Base-by-base conservation (phyloP, 306 rosid genomes). In the Glycine latifolia region DNA sequence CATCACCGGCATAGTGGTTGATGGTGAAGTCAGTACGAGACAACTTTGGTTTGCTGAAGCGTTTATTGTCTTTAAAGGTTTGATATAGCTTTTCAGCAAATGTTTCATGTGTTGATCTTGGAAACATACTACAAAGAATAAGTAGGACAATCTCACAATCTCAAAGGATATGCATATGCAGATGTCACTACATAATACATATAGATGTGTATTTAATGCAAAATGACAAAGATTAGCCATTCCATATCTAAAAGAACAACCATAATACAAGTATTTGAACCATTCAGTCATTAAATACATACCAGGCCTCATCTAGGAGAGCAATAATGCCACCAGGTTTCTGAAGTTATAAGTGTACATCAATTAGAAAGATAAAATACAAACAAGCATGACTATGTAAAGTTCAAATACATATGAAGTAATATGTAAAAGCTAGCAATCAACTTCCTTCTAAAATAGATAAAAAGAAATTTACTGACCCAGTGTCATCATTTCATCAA, bases 241-340 rank as follows among this genome's bases (percentile, higher is more conserved):
- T 71, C 10, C 47, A 50, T 61, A 69, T 73, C 75, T 70, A 35
- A 49, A 54, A 67, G 20, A 79, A 67, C n/a, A 9, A 48, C 71
- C 59, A 62, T 33, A n/a, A 68, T 62, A 73, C 47, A 58, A 48
- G 60, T 68, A 26, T 75, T 41, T 54, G 35, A 75, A 67, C 15
- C 4, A 67, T 67, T 46, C 35, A 66, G 79, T 67, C 15, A 80
- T 76, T 20, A 10, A 75, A 47, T 60, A 81, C 96, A 39, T 91
- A 95, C 99, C 99, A 95, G 43, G 99, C 99, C 87, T 95, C 99
- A 80, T 95, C 99, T 61, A 95, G 89, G 83, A 95, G 97, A 85
- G 99, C 97, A 79, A 95, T 84, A 85, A 95, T 84, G 35, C 99
- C 99, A 4, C 99, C 98, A 3, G 99, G 99, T 87, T 93, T 95